Percentiles rank a stretch among this genome's conserved stretches.
These are phyloP conservation scores for Tulasnella sp. DNA, from an alignment of 768 basidiomycete genomes.

Conservation along the genomic window DNA sequence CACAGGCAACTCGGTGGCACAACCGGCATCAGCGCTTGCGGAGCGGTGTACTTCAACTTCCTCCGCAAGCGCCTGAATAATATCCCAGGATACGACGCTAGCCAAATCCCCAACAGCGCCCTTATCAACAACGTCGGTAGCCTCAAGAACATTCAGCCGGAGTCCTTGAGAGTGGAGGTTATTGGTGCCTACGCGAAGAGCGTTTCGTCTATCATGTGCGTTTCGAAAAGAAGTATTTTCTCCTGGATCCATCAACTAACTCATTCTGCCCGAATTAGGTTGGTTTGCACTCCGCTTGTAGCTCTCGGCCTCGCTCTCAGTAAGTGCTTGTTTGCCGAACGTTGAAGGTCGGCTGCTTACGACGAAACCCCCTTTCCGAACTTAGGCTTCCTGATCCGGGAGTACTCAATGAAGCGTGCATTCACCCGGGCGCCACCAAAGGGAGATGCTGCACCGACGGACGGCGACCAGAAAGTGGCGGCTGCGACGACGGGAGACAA, in stretches of 20 bases:
- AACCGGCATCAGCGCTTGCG: slow-evolving; percentile 27
- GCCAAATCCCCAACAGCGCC: neutral
- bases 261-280: neutral
- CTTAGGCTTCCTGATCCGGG: slow-evolving; percentile 48
- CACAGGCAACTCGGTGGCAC: slow-evolving; percentile 25
- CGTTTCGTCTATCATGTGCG: slow-evolving; percentile 21
- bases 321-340: slow-evolving; percentile 24
- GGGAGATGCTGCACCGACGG: neutral
- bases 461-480: neutral
- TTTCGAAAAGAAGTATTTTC: neutral
- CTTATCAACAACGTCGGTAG: slow-evolving; percentile 16
- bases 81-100: slow-evolving; percentile 18
- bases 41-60: slow-evolving; percentile 26
- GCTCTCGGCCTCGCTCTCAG: slow-evolving; percentile 27
- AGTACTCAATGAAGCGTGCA: slow-evolving; percentile 51
- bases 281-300: slow-evolving; percentile 22
- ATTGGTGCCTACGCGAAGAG: slow-evolving; percentile 16
- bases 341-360: neutral
- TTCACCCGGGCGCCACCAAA: slow-evolving; percentile 35
- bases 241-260: neutral
- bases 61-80: slow-evolving; percentile 19
- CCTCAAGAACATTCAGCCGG: slow-evolving; percentile 16
- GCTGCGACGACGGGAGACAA: neutral
- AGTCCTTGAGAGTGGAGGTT: slow-evolving; percentile 22
- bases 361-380: neutral